A percentile compares a stretch with the other conserved stretches of the same genome.
Evolutionary conservation across 2,329 filamentous ascomycete species (phyloP).

Genomic region (Knoxdaviesia capensis): DNA sequence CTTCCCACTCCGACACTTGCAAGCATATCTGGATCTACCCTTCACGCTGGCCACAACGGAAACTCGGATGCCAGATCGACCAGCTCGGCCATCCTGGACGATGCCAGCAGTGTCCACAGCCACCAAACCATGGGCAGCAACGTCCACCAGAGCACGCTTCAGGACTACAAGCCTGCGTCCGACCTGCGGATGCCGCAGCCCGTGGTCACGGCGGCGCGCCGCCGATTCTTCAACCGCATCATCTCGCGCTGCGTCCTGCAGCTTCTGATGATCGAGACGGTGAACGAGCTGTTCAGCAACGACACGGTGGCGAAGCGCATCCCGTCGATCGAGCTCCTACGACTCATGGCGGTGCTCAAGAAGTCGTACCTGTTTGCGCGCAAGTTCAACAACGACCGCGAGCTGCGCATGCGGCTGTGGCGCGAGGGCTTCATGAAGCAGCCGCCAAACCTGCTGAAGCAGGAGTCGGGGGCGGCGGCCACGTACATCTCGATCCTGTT

Average conservation of each 20-base stretch:
- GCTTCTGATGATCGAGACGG: slow-evolving; percentile 97
- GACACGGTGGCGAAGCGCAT: slow-evolving; percentile 88
- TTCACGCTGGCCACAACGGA: slow-evolving; percentile 7
- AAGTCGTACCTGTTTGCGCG: slow-evolving; percentile 94
- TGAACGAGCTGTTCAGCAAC: slow-evolving; percentile 96
- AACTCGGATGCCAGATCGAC: slow-evolving; percentile 1
- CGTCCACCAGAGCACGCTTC: slow-evolving; percentile 31
- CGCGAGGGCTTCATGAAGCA: slow-evolving; percentile 99
- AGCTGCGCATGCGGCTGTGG: slow-evolving; percentile 85
- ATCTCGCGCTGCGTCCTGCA: slow-evolving; percentile 97
- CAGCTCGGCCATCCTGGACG: not conserved
- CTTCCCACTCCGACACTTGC: not conserved
- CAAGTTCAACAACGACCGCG: slow-evolving; percentile 94
- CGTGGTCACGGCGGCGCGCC: slow-evolving; percentile 77
- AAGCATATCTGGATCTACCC: not conserved
- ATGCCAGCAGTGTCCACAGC: no score
- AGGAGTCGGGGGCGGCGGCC: slow-evolving; percentile 79
- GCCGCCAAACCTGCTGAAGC: slow-evolving; percentile 90
- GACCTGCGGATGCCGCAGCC: slow-evolving; percentile 71
- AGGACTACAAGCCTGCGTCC: slow-evolving; percentile 70
- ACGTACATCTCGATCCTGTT: slow-evolving; percentile 94
- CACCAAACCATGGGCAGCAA: no score
- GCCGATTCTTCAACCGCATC: slow-evolving; percentile 96
- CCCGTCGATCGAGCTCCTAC: slow-evolving; percentile 70
- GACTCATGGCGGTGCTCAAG: slow-evolving; percentile 85